These are phyloP conservation scores for Alternaria metachromatica DNA, from an alignment of 2,329 filamentous ascomycete species.

Conservation along the genomic window DNA sequence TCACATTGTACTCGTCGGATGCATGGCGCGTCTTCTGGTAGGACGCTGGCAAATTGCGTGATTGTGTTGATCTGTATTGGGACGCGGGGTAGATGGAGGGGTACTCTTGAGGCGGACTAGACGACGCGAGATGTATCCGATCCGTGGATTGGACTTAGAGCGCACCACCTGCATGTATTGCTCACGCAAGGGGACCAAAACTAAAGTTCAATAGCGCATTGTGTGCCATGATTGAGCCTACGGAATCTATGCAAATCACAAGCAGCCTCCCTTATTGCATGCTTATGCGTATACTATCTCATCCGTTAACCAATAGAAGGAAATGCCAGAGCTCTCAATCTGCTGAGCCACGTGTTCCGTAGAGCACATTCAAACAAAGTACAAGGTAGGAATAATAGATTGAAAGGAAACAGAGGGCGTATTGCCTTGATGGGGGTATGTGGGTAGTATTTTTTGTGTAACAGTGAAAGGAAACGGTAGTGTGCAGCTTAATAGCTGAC, in stretches of 20 bases:
- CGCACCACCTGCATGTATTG: neutral
- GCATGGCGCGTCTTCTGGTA: neutral
- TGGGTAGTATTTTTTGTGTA: slow-evolving; percentile 1
- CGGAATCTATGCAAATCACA: slow-evolving; percentile 5
- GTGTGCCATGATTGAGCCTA: slow-evolving; percentile 4
- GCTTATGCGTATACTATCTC: neutral
- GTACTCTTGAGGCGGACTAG: neutral
- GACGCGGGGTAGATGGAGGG: neutral
- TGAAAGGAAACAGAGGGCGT: neutral
- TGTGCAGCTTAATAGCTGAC: slow-evolving; percentile 4
- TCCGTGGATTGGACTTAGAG: neutral
- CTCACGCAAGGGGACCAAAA: neutral
- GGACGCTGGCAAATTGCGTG: neutral
- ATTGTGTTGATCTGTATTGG: neutral
- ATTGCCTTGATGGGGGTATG: slow-evolving; percentile 1
- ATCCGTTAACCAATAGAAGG: neutral
- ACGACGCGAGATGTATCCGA: neutral
- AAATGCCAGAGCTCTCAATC: neutral
- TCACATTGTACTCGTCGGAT: neutral
- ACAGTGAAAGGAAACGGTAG: neutral
- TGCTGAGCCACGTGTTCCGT: neutral
- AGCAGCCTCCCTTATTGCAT: neutral
- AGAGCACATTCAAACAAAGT: neutral
- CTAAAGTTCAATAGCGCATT: neutral
- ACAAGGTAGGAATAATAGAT: neutral